Percentiles rank a stretch among this genome's conserved stretches.
Evolutionary conservation across 1,284 basidiomycete species (phyloP).

Genomic region (Cronartium ribicola): DNA sequence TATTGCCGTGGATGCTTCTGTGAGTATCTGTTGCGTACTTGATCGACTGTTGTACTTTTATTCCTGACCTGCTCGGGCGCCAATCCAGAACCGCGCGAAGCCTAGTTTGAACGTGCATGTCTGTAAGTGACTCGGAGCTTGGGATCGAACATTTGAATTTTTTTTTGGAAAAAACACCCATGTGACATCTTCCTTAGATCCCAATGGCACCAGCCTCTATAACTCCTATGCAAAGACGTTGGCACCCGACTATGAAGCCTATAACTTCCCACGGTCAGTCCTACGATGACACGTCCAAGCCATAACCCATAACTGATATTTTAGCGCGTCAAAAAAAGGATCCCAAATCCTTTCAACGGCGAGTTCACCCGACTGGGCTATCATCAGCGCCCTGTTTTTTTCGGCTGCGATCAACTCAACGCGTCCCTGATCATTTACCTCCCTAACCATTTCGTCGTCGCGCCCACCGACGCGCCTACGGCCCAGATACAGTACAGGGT

Average conservation of each 20-base stretch:
- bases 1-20: slow-evolving; percentile 43
- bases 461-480: slow-evolving; percentile 39
- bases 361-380: slow-evolving; percentile 41
- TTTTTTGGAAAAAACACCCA: not conserved
- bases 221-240: slow-evolving; percentile 32
- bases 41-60: not conserved
- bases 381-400: slow-evolving; percentile 40
- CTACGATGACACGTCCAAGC: not conserved
- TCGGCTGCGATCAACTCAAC: slow-evolving; percentile 25
- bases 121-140: slow-evolving; percentile 19
- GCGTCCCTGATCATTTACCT: slow-evolving; percentile 33
- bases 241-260: slow-evolving; percentile 32
- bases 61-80: not conserved
- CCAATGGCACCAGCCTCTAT: slow-evolving; percentile 40
- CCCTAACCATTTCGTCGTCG: slow-evolving; percentile 35
- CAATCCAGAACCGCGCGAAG: slow-evolving; percentile 33
- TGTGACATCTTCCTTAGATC: slow-evolving; percentile 12
- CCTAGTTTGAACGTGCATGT: slow-evolving; percentile 34
- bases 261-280: slow-evolving; percentile 35
- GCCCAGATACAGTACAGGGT: slow-evolving; percentile 39
- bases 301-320: not conserved
- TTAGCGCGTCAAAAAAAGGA: slow-evolving; percentile 5
- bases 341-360: slow-evolving; percentile 38
- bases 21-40: not conserved
- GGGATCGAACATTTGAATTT: not conserved